Percentiles rank a stretch among this genome's conserved stretches.
phyloP scores from a whole-genome alignment of 2,329 filamentous ascomycete genomes.

The Fusarium nanum region DNA sequence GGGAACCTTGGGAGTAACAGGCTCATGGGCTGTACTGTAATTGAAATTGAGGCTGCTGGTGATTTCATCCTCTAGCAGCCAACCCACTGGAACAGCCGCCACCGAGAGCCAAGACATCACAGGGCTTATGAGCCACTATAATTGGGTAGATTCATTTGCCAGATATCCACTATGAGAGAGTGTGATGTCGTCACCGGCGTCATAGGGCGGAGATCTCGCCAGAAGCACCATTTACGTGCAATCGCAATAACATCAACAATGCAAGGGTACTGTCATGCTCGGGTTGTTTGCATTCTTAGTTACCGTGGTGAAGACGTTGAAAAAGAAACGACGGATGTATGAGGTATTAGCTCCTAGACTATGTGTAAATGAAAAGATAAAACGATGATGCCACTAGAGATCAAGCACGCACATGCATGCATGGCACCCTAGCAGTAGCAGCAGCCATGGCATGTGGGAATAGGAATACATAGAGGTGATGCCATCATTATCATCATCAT shows the following conservation, averaged over 20 bases:
- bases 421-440: constrained; percentile 9
- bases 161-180: constrained; percentile 14
- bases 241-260: constrained; percentile 3
- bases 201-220: constrained; percentile 44
- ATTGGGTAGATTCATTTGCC: constrained; percentile 15
- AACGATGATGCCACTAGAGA: constrained; percentile 35
- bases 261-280: constrained; percentile 20
- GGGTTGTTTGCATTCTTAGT: not conserved
- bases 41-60: constrained; percentile 17
- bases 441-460: constrained; percentile 17
- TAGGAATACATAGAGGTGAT: constrained; percentile 17
- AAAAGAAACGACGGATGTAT: constrained; percentile 23
- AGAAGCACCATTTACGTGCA: constrained; percentile 23
- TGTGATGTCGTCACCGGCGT: constrained; percentile 48
- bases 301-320: not conserved
- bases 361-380: constrained; percentile 18
- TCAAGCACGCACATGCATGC: constrained; percentile 23
- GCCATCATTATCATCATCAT: constrained; percentile 34
- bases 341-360: constrained; percentile 14
- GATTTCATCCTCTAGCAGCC: constrained; percentile 32
- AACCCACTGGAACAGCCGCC: constrained; percentile 37
- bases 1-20: constrained; percentile 34
- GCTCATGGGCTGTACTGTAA: constrained; percentile 4
- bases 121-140: not conserved
- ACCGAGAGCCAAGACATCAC: constrained; percentile 27